Evolutionary conservation across 139 green algal species (phyloP), one percentile per base, ranked within the genome.

Genomic region (Dunaliella sp.): DNA sequence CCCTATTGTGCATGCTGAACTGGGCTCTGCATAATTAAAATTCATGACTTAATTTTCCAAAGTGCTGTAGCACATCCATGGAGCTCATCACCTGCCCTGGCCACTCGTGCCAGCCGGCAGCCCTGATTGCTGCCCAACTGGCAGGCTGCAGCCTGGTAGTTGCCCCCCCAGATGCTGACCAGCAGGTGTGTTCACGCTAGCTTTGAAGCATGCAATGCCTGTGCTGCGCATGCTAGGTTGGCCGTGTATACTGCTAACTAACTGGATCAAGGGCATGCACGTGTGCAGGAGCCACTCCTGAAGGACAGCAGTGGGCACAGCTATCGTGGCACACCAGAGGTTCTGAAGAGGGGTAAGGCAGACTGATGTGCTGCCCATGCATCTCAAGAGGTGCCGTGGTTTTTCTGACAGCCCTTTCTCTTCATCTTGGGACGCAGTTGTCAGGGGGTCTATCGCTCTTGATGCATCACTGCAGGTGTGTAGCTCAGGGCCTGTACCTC

Each of bases 121-220:
- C 86, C 48, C 84, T 95, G 25, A 88, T 95, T 34, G 79, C 87
- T 1, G 84, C 80, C 25, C 73, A 77, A 0, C 83, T 93, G 33
- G 65, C 86, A 1, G 83, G 88, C 16, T 76, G 89, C 35, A 87
- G 88, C 30, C 34, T 95, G 0, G 84, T 88, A 0, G 86, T 95
- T 0, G 80, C 88, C 30, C 80, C 92, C 0, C 87, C 91, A 26
- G 91, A 95, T 85, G 85, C 87, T 0, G 92, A 94, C 33, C 79
- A 92, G 21, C 72, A 90, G 90, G 91, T 82, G 74, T 80, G 74
- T 74, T 16, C 33, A 30, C 33, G 26, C 74, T 32, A 36, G n/a
- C n/a, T 65, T 7, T 65, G 48, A 16, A 65, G 48, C 48, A 65
- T 65, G 48, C 31, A 57, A 81, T n/a, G 31, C 77, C 31, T 16